These are phyloP conservation scores for Petunia hybrid DNA, from an alignment of 305 asterid species.

Conservation along the genomic window DNA sequence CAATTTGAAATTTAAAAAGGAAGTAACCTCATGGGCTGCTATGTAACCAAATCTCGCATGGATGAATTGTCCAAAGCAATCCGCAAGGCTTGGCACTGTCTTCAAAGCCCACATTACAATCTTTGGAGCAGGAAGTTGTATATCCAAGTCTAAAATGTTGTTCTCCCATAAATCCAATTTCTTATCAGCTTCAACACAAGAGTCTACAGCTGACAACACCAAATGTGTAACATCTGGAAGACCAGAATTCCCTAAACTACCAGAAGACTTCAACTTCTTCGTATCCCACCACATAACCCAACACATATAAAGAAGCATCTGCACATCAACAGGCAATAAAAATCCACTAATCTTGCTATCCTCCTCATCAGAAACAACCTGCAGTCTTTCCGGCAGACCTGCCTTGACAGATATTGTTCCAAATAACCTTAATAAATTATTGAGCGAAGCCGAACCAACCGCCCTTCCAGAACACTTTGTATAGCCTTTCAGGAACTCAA, in stretches of 20 bases:
- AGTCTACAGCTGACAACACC: slow-evolving; percentile 67
- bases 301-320: slow-evolving; percentile 68
- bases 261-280: slow-evolving; percentile 44
- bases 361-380: slow-evolving; percentile 66
- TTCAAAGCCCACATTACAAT: slow-evolving; percentile 75
- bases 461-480: slow-evolving; percentile 73
- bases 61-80: slow-evolving; percentile 75
- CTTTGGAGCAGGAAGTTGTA: slow-evolving; percentile 69
- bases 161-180: slow-evolving; percentile 64
- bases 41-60: slow-evolving; percentile 62
- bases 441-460: slow-evolving; percentile 65
- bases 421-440: slow-evolving; percentile 64
- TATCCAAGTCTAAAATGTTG: slow-evolving; percentile 48
- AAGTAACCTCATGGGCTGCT: slow-evolving; percentile 54
- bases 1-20: slow-evolving; percentile 4
- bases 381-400: slow-evolving; percentile 63
- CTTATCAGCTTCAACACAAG: slow-evolving; percentile 55
- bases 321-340: slow-evolving; percentile 54
- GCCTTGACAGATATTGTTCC: slow-evolving; percentile 59
- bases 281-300: slow-evolving; percentile 82
- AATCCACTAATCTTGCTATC: slow-evolving; percentile 70
- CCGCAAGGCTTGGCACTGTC: slow-evolving; percentile 75
- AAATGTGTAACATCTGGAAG: slow-evolving; percentile 80
- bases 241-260: slow-evolving; percentile 42
- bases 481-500: slow-evolving; percentile 84